A percentile compares a stretch with the other conserved stretches of the same genome.
phyloP scores from a whole-genome alignment of 2,329 filamentous ascomycete species.

The Botryosphaeria dothidea region DNA sequence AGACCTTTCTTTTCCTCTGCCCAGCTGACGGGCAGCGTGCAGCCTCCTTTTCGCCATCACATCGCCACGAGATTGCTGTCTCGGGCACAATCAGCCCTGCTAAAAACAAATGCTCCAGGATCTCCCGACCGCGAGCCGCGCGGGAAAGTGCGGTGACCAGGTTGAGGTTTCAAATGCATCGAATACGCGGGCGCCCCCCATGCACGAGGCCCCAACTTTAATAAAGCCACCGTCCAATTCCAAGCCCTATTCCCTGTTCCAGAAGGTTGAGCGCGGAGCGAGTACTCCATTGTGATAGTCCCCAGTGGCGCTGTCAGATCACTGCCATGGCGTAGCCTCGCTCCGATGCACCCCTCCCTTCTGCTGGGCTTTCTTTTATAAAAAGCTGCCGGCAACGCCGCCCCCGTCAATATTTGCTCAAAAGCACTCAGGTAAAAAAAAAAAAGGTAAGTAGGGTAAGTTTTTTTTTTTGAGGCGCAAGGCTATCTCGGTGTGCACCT shows the following conservation, averaged over 20 bases:
- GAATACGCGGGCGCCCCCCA: constrained; percentile 2
- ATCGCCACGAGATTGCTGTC: not conserved
- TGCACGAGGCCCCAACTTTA: constrained; percentile 7
- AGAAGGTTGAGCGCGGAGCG: constrained; percentile 2
- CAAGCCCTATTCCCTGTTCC: not conserved
- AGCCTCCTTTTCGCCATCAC: not conserved
- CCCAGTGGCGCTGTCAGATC: not conserved
- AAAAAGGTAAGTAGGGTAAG: not conserved
- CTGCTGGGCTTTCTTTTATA: not conserved
- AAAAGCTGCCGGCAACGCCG: not conserved
- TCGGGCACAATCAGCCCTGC: not conserved
- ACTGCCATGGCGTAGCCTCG: not conserved
- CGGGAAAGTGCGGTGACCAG: constrained; percentile 1
- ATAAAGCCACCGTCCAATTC: not conserved
- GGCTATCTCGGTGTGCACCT: not conserved
- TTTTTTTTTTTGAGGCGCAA: not conserved
- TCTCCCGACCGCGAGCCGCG: not conserved
- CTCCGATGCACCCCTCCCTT: not conserved
- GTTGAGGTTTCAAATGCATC: constrained; percentile 1
- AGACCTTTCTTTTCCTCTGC: not conserved
- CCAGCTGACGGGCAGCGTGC: constrained; percentile 11
- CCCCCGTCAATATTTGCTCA: not conserved
- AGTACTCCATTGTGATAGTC: not conserved
- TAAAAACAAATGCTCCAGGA: not conserved
- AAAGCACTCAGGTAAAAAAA: not conserved